Percentiles rank a stretch among this genome's conserved stretches.
These are phyloP conservation scores for Penicillium hordei DNA, from an alignment of 2,329 filamentous ascomycete species.

Conservation along the genomic window DNA sequence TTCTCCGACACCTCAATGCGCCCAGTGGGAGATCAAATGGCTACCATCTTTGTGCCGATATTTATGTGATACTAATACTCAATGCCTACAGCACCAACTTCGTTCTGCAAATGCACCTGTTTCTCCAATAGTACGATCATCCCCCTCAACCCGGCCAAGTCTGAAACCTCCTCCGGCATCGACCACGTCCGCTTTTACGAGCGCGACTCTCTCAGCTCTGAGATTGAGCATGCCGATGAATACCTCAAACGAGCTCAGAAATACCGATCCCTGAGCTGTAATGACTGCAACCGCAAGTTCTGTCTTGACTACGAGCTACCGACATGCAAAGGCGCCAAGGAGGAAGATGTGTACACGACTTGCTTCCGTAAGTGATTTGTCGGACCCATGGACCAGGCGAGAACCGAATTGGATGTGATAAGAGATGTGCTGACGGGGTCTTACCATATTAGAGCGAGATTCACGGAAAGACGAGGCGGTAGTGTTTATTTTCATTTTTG, in stretches of 20 bases:
- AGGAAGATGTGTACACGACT: conserved; percentile 64
- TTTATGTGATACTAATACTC: not conserved
- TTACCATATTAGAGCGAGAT: conserved; percentile 55
- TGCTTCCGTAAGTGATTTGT: conserved; percentile 57
- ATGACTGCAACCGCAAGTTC: conserved; percentile 67
- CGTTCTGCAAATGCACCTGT: conserved; percentile 72
- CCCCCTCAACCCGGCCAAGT: conserved; percentile 53
- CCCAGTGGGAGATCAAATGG: not conserved
- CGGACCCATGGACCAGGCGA: not conserved
- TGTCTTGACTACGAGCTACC: conserved; percentile 63
- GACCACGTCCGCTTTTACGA: conserved; percentile 24
- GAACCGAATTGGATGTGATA: not conserved
- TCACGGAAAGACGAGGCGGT: conserved; percentile 67
- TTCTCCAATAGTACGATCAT: conserved; percentile 68
- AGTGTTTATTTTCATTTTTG: conserved; percentile 65
- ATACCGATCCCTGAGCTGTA: conserved; percentile 55
- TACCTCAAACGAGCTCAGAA: conserved; percentile 32
- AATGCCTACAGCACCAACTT: conserved; percentile 47
- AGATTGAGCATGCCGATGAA: conserved; percentile 11
- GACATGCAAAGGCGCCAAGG: conserved; percentile 61
- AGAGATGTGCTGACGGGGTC: not conserved
- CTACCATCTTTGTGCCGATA: not conserved
- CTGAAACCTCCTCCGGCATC: conserved; percentile 21
- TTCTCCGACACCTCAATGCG: not conserved
- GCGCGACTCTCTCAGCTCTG: conserved; percentile 17